Conservation (phyloP, 768 basidiomycete genomes). For the Clitopilus hobsonii region DNA sequence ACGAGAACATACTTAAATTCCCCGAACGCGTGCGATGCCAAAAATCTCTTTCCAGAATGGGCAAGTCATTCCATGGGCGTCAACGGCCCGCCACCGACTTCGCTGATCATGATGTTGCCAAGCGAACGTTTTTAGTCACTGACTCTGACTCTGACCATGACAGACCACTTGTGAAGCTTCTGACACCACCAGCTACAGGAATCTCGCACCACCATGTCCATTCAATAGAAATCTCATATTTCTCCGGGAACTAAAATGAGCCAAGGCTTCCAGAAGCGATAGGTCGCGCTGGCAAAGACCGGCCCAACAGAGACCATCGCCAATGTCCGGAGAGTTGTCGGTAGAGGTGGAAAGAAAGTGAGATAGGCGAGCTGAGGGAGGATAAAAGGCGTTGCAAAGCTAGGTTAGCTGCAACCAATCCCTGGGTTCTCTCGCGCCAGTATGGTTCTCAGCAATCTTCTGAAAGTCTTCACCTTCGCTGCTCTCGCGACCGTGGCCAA, state of each 20-base stretch:
- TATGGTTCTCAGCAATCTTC: conserved; percentile 5
- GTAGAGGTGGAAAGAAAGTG: neutral
- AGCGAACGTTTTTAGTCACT: neutral
- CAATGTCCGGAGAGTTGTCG: neutral
- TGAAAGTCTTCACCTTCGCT: conserved; percentile 13
- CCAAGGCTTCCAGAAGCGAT: too few relatives aligned
- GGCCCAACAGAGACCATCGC: neutral
- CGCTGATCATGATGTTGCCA: neutral
- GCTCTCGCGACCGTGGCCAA: conserved; percentile 12
- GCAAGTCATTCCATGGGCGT: neutral
- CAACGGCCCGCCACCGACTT: neutral
- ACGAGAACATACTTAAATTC: neutral
- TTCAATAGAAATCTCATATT: too few relatives aligned
- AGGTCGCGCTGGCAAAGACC: too few relatives aligned
- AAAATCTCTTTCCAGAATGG: neutral
- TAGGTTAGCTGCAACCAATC: neutral
- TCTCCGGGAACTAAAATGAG: too few relatives aligned
- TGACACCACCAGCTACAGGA: neutral
- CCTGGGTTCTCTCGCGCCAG: neutral
- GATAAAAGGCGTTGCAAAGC: neutral
- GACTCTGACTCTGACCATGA: neutral
- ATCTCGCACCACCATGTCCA: neutral
- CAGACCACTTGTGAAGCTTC: neutral
- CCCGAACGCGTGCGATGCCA: neutral
- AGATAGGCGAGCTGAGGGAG: neutral